Base-by-base conservation (phyloP, 2,329 filamentous ascomycete species). In the Mariannaea sp. region DNA sequence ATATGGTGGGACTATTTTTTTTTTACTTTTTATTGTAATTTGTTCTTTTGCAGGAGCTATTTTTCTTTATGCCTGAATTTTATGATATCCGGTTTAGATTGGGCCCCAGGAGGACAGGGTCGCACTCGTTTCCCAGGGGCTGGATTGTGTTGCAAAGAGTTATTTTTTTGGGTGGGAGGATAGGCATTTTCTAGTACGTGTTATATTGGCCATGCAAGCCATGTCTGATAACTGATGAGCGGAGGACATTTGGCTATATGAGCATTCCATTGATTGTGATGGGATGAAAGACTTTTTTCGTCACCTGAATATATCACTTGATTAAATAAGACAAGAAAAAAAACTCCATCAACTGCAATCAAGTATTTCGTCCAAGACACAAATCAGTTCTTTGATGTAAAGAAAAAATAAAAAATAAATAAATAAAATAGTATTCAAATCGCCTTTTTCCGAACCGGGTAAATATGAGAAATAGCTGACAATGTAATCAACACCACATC, bases 381-480 rank as follows among this genome's bases (percentile, higher is more conserved):
- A n/a, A n/a, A n/a, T n/a, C n/a, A n/a, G n/a, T n/a, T n/a, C n/a
- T n/a, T n/a, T n/a, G 26, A 29, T 12, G 12, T 7, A 7, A 29
- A 29, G 26, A 7, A 32, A 32, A 32, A 32, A 12, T 32, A 32
- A 10, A n/a, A 32, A 12, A 32, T 32, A 39, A 39, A 22, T 9
- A 19, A 56, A 43, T 50, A 53, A 33, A 56, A n/a, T 51, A 60
- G 58, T 49, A 55, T 57, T 58, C 41, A 46, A 64, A 59, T 66
- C 62, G 64, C 64, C 64, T 65, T 65, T 67, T 65, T 62, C 65
- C 41, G 63, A 57, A 61, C 61, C 32, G 42, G 35, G 55, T 52
- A 58, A 53, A 59, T 54, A 66, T 44, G 49, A 49, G 36, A 63
- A 65, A 49, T 38, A 20, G 16, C n/a, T 43, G 19, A 40, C 30